Evolutionary conservation across 805 yeast species (phyloP), one percentile per base, ranked within the genome.

Genomic region (Saturnispora serradocipensis): DNA sequence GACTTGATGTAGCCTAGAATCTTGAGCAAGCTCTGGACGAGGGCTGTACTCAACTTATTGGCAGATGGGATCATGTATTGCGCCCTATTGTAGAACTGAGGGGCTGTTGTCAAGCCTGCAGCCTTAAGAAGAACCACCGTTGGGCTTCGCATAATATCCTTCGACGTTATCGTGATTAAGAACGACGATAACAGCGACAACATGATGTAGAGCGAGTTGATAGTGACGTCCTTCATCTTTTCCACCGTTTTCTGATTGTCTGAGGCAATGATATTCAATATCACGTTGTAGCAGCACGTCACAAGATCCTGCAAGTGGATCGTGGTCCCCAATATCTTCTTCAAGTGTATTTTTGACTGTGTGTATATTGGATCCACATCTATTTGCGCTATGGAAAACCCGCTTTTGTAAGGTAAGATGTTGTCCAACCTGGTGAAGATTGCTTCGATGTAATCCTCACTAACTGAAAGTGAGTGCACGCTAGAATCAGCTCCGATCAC

Each of bases 331-430:
- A 70, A 64, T 30, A 72, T 56, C 40, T 60, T 61, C 10, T 67
- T 47, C 34, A 74, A 54, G n/a, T 72, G 64, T 24, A 55, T 58
- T 51, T 69, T 64, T 10, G 68, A 59, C 45, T 63, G 65, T n/a
- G 63, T 56, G 56, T 65, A 73, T 35, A 61, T 56, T 2, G 64
- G 64, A 48, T 72, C 71, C 13, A 63, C 63, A 47, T 71, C 71
- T 11, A 72, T 63, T 49, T 72, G 74, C 3, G 66, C 55, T 22
- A 69, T 49, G 3, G 68, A 56, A 22, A 62, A 55, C 2, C 70
- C 71, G 2, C 73, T 65, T 50, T 67, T 65, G 18, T 64, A 57
- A 0, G 78, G 77, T 20, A 74, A 58, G 5, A 66, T 30, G 1
- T 56, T 36, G 48, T 65, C 69, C 5, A 73, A 58, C 54, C 71